These are phyloP conservation scores for Leucosporidium creatinivorum DNA, from an alignment of 768 basidiomycete species.

Conservation along the genomic window DNA sequence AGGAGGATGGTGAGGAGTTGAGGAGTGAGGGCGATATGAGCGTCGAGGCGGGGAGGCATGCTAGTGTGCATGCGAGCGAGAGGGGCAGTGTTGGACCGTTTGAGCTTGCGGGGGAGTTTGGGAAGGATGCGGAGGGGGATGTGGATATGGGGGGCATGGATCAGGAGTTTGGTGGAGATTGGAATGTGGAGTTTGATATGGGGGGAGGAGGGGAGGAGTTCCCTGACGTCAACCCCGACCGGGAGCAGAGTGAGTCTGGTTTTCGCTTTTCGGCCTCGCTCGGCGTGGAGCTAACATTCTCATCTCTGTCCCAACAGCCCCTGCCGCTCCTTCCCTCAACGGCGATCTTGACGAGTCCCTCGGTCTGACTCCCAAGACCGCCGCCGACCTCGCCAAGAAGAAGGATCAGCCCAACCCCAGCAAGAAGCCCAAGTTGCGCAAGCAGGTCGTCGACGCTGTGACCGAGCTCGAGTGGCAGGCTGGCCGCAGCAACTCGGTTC, in stretches of 20 bases:
- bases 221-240: conserved; percentile 42
- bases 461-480: conserved; percentile 59
- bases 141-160: not conserved
- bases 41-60: not conserved
- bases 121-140: not conserved
- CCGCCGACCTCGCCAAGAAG: conserved; percentile 39
- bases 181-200: not conserved
- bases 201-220: not conserved
- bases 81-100: conserved; percentile 53
- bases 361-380: conserved; percentile 48
- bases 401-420: conserved; percentile 47
- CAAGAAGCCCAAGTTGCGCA: conserved; percentile 48
- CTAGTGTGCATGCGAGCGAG: not conserved
- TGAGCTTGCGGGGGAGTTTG: conserved; percentile 8
- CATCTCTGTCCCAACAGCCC: not conserved
- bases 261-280: not conserved
- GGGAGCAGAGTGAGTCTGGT: conserved; percentile 47
- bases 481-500: conserved; percentile 53
- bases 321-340: not conserved
- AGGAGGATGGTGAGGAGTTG: conserved; percentile 40
- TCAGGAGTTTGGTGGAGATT: too few species aligned
- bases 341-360: conserved; percentile 18
- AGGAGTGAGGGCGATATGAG: conserved; percentile 31
- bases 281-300: conserved; percentile 1
- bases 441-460: conserved; percentile 81